A percentile compares a stretch with the other conserved stretches of the same genome.
These are phyloP conservation scores for Pugionium cornutum DNA, from an alignment of 345 rosid genomes.

Conservation along the genomic window DNA sequence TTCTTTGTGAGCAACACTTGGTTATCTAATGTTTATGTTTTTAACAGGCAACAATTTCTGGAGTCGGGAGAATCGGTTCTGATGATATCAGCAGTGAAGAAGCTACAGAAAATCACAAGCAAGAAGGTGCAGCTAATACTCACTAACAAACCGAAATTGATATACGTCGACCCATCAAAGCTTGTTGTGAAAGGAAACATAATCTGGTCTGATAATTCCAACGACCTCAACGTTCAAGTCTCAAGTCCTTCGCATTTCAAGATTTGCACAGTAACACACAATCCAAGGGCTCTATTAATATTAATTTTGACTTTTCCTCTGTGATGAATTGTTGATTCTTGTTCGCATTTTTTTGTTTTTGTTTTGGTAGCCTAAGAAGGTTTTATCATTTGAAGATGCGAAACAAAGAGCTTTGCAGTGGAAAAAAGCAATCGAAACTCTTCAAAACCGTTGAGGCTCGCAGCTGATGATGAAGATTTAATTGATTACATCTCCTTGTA, in stretches of 20 bases:
- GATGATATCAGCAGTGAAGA: conserved; percentile 95
- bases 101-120: conserved; percentile 82
- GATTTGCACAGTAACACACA: conserved; percentile 74
- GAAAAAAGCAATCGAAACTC: conserved; percentile 91
- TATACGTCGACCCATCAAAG: conserved; percentile 89
- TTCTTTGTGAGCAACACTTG: neutral
- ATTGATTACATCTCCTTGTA: neutral
- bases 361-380: conserved; percentile 82
- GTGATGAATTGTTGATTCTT: neutral
- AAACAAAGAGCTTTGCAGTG: conserved; percentile 92
- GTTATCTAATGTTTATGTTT: neutral
- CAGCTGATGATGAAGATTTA: conserved; percentile 13
- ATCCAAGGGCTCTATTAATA: neutral
- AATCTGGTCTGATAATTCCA: conserved; percentile 90
- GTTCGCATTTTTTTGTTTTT: neutral
- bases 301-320: neutral
- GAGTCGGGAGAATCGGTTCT: conserved; percentile 91
- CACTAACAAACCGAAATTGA: conserved; percentile 85
- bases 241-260: conserved; percentile 79
- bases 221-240: conserved; percentile 80
- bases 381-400: conserved; percentile 76
- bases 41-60: conserved; percentile 90
- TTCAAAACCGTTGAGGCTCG: conserved; percentile 54
- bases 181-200: conserved; percentile 73
- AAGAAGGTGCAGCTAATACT: conserved; percentile 98